Evolutionary conservation across 106 monocot genomes (phyloP).

Genomic region (Triglochin maritima): DNA sequence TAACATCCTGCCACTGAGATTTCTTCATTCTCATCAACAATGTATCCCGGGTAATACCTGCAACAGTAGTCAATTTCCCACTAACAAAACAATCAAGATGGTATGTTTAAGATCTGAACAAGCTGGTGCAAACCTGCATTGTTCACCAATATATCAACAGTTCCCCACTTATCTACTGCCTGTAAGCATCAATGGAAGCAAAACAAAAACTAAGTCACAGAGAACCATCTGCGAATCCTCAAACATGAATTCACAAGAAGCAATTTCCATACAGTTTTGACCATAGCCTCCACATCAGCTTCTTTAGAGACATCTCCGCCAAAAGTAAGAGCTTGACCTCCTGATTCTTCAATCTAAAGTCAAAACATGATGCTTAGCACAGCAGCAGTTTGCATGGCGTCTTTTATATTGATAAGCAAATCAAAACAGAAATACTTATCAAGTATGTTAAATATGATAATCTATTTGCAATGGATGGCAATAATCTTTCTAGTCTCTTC

Average conservation of each 20-base stretch:
- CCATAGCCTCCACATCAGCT: conserved; percentile 57
- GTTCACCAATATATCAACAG: conserved; percentile 71
- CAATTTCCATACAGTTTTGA: conserved; percentile 47
- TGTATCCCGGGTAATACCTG: conserved; percentile 77
- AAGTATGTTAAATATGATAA: not conserved
- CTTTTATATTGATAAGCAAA: not conserved
- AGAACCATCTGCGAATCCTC: not conserved
- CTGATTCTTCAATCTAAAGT: conserved; percentile 54
- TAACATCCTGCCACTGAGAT: conserved; percentile 88
- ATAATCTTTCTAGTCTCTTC: too few relatives aligned
- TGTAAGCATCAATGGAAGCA: conserved; percentile 13
- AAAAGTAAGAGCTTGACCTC: conserved; percentile 60
- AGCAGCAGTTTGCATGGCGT: not conserved
- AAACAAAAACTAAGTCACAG: not conserved
- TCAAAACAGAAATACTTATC: not conserved
- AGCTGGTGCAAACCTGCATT: conserved; percentile 56
- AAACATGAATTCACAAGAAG: not conserved
- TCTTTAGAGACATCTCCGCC: conserved; percentile 75
- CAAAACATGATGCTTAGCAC: not conserved
- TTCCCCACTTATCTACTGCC: conserved; percentile 76
- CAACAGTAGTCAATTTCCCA: not conserved
- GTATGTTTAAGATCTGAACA: not conserved
- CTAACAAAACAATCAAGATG: not conserved
- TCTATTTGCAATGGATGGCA: too few relatives aligned
- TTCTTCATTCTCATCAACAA: conserved; percentile 91